Evolutionary conservation across 371 early-diverging fungal genomes (phyloP).

Genomic region (Apophysomyces sp.): DNA sequence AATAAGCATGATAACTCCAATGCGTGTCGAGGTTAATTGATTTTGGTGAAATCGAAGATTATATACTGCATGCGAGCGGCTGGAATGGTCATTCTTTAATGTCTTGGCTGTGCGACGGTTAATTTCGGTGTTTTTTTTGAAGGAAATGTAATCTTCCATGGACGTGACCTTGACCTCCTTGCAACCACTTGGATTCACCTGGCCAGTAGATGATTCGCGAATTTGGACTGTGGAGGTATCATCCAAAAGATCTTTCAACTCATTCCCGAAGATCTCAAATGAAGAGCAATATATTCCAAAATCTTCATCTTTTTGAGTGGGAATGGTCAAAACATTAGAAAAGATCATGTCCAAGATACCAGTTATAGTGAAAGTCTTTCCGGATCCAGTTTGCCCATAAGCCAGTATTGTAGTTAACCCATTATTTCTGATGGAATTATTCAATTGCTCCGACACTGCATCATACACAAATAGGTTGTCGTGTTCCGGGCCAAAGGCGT

Average conservation of each 20-base stretch:
- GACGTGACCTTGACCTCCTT: not conserved
- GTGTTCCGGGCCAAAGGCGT: not conserved
- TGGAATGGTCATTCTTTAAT: conserved; percentile 90
- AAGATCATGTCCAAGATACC: not conserved
- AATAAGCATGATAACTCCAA: conserved; percentile 89
- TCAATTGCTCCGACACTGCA: not conserved
- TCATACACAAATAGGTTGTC: not conserved
- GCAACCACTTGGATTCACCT: not conserved
- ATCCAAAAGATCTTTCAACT: not conserved
- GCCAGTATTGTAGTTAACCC: not conserved
- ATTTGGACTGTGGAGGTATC: not conserved
- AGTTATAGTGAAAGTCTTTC: not conserved
- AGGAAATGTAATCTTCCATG: conserved; percentile 1
- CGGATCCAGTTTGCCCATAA: not conserved
- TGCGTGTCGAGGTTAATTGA: conserved; percentile 73
- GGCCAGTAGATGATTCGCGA: not conserved
- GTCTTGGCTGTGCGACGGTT: conserved; percentile 92
- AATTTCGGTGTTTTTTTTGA: not conserved
- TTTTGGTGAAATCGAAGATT: conserved; percentile 75
- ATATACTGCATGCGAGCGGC: conserved; percentile 94
- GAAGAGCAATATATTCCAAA: not conserved
- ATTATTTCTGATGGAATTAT: not conserved
- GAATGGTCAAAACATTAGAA: not conserved
- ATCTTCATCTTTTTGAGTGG: not conserved
- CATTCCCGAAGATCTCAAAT: not conserved